Conservation (phyloP, 1,139 yeast species). For the Meyerozyma elateridarum region DNA sequence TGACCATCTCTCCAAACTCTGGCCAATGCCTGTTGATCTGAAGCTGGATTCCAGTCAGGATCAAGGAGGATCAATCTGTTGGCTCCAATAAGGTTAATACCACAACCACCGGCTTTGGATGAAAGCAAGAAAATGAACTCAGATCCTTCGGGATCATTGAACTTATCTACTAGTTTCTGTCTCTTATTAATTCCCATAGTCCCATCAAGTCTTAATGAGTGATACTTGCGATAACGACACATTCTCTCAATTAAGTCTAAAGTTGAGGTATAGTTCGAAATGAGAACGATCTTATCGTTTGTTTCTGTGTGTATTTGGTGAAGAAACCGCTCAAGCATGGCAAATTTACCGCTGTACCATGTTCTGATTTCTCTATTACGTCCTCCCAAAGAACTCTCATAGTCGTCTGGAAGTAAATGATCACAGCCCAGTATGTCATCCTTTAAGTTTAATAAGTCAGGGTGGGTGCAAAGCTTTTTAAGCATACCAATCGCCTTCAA, state of each 20-base stretch:
- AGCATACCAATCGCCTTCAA: slow-evolving; percentile 84
- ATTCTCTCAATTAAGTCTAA: slow-evolving; percentile 82
- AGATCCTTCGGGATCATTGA: slow-evolving; percentile 84
- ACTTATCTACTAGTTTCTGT: slow-evolving; percentile 85
- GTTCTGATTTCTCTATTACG: slow-evolving; percentile 55
- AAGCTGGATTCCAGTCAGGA: slow-evolving; percentile 99
- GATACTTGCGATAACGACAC: slow-evolving; percentile 74
- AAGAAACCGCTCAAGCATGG: slow-evolving; percentile 68
- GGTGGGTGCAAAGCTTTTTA: slow-evolving; percentile 90
- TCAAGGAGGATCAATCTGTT: slow-evolving; percentile 83
- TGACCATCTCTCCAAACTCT: slow-evolving; percentile 99
- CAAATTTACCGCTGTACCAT: slow-evolving; percentile 59
- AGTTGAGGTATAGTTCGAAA: slow-evolving; percentile 92
- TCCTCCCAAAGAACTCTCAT: slow-evolving; percentile 36
- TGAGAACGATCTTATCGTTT: slow-evolving; percentile 88
- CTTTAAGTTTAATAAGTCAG: slow-evolving; percentile 74
- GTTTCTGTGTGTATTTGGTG: slow-evolving; percentile 73
- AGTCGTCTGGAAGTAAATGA: slow-evolving; percentile 69
- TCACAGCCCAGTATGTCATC: slow-evolving; percentile 72
- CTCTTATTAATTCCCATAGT: slow-evolving; percentile 89
- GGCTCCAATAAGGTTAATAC: slow-evolving; percentile 94
- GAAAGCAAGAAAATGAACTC: slow-evolving; percentile 87
- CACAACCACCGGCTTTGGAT: slow-evolving; percentile 99
- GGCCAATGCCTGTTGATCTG: slow-evolving; percentile 97
- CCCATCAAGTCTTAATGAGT: slow-evolving; percentile 85